Conservation (phyloP, 768 basidiomycete species). For the Epithele typhae region DNA sequence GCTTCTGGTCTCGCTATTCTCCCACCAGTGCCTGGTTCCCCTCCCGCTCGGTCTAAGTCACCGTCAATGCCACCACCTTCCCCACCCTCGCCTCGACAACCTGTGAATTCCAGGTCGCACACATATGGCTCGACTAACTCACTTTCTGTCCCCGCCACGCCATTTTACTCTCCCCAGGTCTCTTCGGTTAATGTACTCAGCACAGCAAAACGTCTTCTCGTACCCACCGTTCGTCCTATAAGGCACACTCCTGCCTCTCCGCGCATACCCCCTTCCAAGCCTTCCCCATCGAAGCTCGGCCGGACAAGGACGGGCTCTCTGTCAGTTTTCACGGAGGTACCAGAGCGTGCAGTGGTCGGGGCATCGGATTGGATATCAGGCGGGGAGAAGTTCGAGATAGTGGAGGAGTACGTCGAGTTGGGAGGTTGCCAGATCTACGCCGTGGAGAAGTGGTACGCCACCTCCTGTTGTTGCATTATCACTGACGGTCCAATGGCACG, state of each 20-base stretch:
- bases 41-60: conserved; percentile 8
- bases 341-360: conserved; percentile 10
- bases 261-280: conserved; percentile 7
- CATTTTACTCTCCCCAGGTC: conserved; percentile 16
- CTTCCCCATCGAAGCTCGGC: conserved; percentile 14
- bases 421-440: conserved; percentile 79
- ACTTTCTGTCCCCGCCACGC: conserved; percentile 8
- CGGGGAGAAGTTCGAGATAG: conserved; percentile 45
- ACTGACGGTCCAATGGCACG: neutral
- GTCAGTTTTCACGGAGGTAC: conserved; percentile 15
- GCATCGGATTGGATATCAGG: conserved; percentile 36
- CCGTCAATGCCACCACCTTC: conserved; percentile 10
- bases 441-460: conserved; percentile 72
- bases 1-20: neutral
- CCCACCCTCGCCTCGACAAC: conserved; percentile 2
- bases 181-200: conserved; percentile 10
- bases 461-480: neutral
- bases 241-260: conserved; percentile 6
- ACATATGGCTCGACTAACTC: conserved; percentile 8
- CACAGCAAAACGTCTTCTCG: conserved; percentile 15
- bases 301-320: conserved; percentile 23
- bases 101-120: conserved; percentile 9
- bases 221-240: conserved; percentile 22
- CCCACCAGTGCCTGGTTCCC: conserved; percentile 5
- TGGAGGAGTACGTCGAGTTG: conserved; percentile 44